Conservation (phyloP, 495 filamentous ascomycete species). For the Clohesyomyces aquaticus region DNA sequence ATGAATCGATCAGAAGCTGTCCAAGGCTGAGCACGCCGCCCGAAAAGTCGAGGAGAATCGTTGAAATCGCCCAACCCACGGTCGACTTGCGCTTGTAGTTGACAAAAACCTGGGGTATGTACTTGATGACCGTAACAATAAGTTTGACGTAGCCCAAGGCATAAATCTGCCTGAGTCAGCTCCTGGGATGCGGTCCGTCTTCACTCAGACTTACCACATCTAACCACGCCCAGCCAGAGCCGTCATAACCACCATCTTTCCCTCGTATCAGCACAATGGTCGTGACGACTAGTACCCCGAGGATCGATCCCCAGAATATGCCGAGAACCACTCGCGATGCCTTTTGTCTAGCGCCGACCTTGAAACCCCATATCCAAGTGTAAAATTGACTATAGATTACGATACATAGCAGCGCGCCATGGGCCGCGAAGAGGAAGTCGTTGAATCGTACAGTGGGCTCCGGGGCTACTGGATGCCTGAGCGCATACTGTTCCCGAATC, state of each 20-base stretch:
- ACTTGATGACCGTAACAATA: conserved; percentile 86
- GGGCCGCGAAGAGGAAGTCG: conserved; percentile 82
- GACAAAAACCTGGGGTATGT: conserved; percentile 74
- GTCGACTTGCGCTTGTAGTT: conserved; percentile 86
- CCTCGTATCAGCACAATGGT: conserved; percentile 58
- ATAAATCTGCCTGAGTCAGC: conserved; percentile 64
- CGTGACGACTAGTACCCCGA: conserved; percentile 58
- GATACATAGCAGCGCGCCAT: conserved; percentile 70
- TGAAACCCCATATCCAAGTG: conserved; percentile 74
- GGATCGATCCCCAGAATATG: conserved; percentile 66
- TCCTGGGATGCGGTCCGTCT: not conserved
- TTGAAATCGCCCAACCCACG: conserved; percentile 80
- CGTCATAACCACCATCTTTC: conserved; percentile 59
- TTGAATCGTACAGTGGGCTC: conserved; percentile 86
- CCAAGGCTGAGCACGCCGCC: conserved; percentile 82
- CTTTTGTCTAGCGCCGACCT: conserved; percentile 56
- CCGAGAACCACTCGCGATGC: conserved; percentile 68
- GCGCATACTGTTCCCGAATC: conserved; percentile 81
- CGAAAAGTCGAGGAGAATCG: conserved; percentile 81
- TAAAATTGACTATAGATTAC: conserved; percentile 75
- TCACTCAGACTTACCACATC: conserved; percentile 67
- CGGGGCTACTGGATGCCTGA: conserved; percentile 69
- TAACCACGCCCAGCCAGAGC: conserved; percentile 70
- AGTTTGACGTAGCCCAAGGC: conserved; percentile 84
- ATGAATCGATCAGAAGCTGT: conserved; percentile 83